Evolutionary conservation across 2,329 filamentous ascomycete genomes (phyloP), one percentile per base, ranked within the genome.

Genomic region (Periconia digitata): DNA sequence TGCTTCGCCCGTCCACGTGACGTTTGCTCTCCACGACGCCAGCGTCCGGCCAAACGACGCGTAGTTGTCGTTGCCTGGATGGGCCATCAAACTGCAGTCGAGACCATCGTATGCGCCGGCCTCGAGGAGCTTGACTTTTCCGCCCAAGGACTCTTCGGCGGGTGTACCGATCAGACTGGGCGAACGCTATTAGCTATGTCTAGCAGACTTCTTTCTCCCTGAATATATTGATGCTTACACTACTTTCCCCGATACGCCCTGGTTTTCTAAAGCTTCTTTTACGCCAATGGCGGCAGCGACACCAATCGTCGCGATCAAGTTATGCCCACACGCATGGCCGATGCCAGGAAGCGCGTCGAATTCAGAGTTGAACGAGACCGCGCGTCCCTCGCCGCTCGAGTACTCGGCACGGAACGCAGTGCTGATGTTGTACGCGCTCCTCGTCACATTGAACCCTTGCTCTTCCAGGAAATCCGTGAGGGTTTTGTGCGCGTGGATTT

Each of bases 381-480:
- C 73, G 3, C 77, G 76, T 0, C 78, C 78, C n/a, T 69, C 63
- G 42, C 58, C 72, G 8, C 75, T 73, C 46, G 79, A 74, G 48
- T 70, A 80, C 1, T 76, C 74, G 3, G 79, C 79, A 21, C 76
- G 71, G 71, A 79, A 82, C 10, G 79, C 79, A 2, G 79, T 83
- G 29, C 70, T 67, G 50, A 83, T 71, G 6, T 72, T 75, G 52
- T 80, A 81, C 1, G 76, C 78, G 1, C 77, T 78, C 2, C 71
- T 72, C 1, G 72, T 80, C 20, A 84, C 79, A 21, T 73, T 67
- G 79, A 80, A 82, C 27, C 72, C 75, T 43, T 71, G 72, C 12
- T 59, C 64, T 15, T 63, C 62, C 42, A 64, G 51, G 43, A 59
- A 59, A 3, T 43, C 32, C 3, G 53, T 50, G 18, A 64, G 49